phyloP scores from a whole-genome alignment of 805 yeast genomes.

The Starmerella stigmatis region DNA sequence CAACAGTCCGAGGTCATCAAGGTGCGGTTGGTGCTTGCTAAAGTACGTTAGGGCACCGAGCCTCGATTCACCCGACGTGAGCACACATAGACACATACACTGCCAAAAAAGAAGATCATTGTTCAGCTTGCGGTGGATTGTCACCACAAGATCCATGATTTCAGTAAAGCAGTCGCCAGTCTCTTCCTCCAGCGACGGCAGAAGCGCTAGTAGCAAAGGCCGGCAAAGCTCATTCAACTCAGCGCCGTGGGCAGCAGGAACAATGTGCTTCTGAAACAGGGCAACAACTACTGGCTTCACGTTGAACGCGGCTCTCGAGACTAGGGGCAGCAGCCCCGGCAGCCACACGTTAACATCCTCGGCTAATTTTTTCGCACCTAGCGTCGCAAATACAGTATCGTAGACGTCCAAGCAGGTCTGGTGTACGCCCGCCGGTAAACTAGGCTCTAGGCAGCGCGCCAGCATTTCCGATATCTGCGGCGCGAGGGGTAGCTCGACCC shows the following conservation, averaged over 20 bases:
- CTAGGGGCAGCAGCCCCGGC: conserved; percentile 82
- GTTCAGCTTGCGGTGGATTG: conserved; percentile 44
- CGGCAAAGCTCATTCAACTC: conserved; percentile 46
- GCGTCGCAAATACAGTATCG: conserved; percentile 51
- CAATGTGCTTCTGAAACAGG: conserved; percentile 46
- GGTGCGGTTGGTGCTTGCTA: conserved; percentile 28
- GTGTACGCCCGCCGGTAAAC: conserved; percentile 91
- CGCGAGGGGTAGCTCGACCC: conserved; percentile 48
- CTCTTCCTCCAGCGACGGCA: conserved; percentile 90
- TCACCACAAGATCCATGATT: conserved; percentile 49
- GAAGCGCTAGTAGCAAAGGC: conserved; percentile 60
- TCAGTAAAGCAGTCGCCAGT: conserved; percentile 69
- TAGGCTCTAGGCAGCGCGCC: conserved; percentile 68
- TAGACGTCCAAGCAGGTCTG: conserved; percentile 76
- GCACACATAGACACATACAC: conserved; percentile 58
- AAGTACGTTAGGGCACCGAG: conserved; percentile 78
- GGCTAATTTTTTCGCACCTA: conserved; percentile 48
- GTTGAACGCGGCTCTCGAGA: conserved; percentile 79
- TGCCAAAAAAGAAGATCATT: conserved; percentile 83
- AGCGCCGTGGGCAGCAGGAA: conserved; percentile 33
- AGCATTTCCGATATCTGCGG: conserved; percentile 58
- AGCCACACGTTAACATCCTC: conserved; percentile 64
- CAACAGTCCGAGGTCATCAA: conserved; percentile 71
- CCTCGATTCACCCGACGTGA: conserved; percentile 68
- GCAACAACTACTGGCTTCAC: conserved; percentile 70